Percentiles rank a stretch among this genome's conserved stretches.
phyloP scores from a whole-genome alignment of 768 basidiomycete genomes.

The Leucocoprinus leucothites region DNA sequence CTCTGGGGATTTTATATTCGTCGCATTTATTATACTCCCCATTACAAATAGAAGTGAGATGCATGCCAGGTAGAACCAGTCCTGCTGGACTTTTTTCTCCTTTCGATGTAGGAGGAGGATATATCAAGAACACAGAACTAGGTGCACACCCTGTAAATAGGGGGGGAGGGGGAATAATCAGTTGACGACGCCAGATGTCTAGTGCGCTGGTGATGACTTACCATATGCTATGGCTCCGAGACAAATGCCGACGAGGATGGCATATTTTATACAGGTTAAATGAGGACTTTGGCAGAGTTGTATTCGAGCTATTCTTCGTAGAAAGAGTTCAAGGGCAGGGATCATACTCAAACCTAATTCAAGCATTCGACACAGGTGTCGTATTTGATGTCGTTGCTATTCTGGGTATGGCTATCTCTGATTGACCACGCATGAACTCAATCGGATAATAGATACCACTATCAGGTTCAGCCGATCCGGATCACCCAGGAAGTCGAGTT shows the following conservation, averaged over 20 bases:
- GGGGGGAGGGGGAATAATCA: no score
- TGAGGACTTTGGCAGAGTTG: slow-evolving; percentile 7
- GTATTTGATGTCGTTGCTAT: no score
- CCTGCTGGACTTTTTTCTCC: background rate
- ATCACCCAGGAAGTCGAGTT: no score
- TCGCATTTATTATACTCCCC: slow-evolving; percentile 17
- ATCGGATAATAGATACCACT: no score
- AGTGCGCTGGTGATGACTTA: background rate
- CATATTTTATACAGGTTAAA: slow-evolving; percentile 17
- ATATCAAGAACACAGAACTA: slow-evolving; percentile 14
- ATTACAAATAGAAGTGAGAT: slow-evolving; percentile 18
- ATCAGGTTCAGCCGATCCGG: no score
- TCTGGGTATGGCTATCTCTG: no score
- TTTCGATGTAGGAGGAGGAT: slow-evolving; percentile 3
- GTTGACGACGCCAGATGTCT: background rate
- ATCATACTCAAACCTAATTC: no score
- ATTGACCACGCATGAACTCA: no score
- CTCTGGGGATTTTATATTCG: slow-evolving; percentile 17
- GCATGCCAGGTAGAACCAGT: slow-evolving; percentile 14
- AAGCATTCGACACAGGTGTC: no score
- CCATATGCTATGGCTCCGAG: slow-evolving; percentile 21
- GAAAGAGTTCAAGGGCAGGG: background rate
- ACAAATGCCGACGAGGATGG: slow-evolving; percentile 18
- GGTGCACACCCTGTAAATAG: slow-evolving; percentile 8
- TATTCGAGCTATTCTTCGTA: slow-evolving; percentile 5